A percentile compares a stretch with the other conserved stretches of the same genome.
These are phyloP conservation scores for Citrus sp. DNA, from an alignment of 345 rosid species.

Conservation along the genomic window DNA sequence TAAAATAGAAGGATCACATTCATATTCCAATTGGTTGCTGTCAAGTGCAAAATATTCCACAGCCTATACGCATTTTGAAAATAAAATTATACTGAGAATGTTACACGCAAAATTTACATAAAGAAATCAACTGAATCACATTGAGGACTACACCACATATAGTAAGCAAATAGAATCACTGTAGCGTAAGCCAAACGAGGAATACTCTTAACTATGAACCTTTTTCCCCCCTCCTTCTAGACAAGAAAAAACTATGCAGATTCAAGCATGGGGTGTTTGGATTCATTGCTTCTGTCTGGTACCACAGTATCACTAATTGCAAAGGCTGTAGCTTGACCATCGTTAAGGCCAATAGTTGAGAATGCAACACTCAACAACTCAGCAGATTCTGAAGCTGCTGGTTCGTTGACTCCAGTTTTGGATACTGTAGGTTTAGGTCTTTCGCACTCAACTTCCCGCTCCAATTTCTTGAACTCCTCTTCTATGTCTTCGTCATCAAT, in stretches of 20 bases:
- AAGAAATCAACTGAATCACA: too few relatives aligned
- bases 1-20: too few relatives aligned
- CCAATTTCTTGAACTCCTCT: conserved; percentile 69
- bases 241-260: conserved; percentile 31
- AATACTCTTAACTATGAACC: too few relatives aligned
- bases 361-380: conserved; percentile 49
- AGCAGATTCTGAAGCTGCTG: conserved; percentile 28
- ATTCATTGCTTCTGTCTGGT: conserved; percentile 26
- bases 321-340: conserved; percentile 22
- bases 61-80: too few relatives aligned
- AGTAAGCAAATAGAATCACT: too few relatives aligned
- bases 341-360: conserved; percentile 53
- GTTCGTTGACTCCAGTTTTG: neutral
- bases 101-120: too few relatives aligned
- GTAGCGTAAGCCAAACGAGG: too few relatives aligned
- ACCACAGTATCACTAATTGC: conserved; percentile 16
- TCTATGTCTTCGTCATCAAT: conserved; percentile 69
- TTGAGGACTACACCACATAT: too few relatives aligned
- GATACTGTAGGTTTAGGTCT: conserved; percentile 13
- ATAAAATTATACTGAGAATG: too few relatives aligned
- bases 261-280: conserved; percentile 37
- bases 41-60: too few relatives aligned
- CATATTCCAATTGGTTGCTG: too few relatives aligned
- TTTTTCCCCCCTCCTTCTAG: too few relatives aligned
- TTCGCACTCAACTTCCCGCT: conserved; percentile 55